Conservation (phyloP, 768 basidiomycete genomes). For the Suillus subalutaceus region DNA sequence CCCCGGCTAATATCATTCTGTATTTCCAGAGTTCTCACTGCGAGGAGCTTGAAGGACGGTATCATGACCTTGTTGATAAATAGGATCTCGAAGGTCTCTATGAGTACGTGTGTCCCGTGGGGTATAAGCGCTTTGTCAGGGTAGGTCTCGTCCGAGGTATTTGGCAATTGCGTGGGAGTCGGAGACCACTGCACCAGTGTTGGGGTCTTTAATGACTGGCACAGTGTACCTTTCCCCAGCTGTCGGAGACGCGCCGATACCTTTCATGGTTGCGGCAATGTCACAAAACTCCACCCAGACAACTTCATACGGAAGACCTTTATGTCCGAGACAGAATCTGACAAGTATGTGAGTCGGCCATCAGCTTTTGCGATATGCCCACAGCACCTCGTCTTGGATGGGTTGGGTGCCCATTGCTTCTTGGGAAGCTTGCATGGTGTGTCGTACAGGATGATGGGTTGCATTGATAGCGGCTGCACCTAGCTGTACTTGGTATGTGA, state of each 20-base stretch:
- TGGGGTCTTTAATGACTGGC: slow-evolving; percentile 48
- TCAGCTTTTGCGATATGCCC: not conserved
- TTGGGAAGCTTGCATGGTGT: slow-evolving; percentile 1
- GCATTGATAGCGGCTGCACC: not conserved
- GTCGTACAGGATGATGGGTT: slow-evolving; percentile 10
- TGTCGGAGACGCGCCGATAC: slow-evolving; percentile 1
- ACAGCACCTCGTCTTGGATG: slow-evolving; percentile 7
- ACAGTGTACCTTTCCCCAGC: slow-evolving; percentile 38
- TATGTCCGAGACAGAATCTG: slow-evolving; percentile 36
- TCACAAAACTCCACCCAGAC: slow-evolving; percentile 55
- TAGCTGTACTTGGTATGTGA: not conserved
- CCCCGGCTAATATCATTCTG: slow-evolving; percentile 1
- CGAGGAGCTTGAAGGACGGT: not conserved
- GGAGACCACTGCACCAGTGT: slow-evolving; percentile 36
- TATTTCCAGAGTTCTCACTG: not conserved
- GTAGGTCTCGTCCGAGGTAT: slow-evolving; percentile 51
- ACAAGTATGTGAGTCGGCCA: not conserved
- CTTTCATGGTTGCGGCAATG: slow-evolving; percentile 31
- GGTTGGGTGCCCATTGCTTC: slow-evolving; percentile 2
- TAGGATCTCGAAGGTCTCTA: too few species aligned
- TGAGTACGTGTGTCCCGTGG: too few species aligned
- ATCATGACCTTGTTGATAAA: too few species aligned
- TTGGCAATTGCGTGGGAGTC: slow-evolving; percentile 48
- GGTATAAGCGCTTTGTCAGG: slow-evolving; percentile 27
- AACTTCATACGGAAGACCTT: slow-evolving; percentile 45